Evolutionary conservation across 129 eudicot species (phyloP).

Genomic region (Helianthus annuus): HanXRQr2.0-SUNRISE NC_035442.2:154948337-154948836

Average conservation of each 20-base stretch:
- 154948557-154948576: background rate
- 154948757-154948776: too few species aligned
- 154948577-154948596: conserved; percentile 36
- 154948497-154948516: conserved; percentile 52
- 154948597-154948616: conserved; percentile 61
- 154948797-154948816: background rate
- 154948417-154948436: conserved; percentile 58
- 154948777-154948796: too few species aligned
- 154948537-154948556: background rate
- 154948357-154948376: too few species aligned
- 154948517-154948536: conserved; percentile 53
- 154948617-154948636: conserved; percentile 54
- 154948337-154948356: too few species aligned
- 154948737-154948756: conserved; percentile 34
- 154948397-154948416: background rate
- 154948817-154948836: background rate
- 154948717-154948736: conserved; percentile 62
- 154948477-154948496: conserved; percentile 35
- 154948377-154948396: too few species aligned
- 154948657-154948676: conserved; percentile 39
- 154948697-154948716: conserved; percentile 53
- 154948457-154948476: conserved; percentile 62
- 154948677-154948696: conserved; percentile 63
- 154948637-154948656: conserved; percentile 56
- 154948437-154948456: conserved; percentile 61